Evolutionary conservation across 2,329 filamentous ascomycete genomes (phyloP).

Genomic region (Karstenula rhodostoma): DNA sequence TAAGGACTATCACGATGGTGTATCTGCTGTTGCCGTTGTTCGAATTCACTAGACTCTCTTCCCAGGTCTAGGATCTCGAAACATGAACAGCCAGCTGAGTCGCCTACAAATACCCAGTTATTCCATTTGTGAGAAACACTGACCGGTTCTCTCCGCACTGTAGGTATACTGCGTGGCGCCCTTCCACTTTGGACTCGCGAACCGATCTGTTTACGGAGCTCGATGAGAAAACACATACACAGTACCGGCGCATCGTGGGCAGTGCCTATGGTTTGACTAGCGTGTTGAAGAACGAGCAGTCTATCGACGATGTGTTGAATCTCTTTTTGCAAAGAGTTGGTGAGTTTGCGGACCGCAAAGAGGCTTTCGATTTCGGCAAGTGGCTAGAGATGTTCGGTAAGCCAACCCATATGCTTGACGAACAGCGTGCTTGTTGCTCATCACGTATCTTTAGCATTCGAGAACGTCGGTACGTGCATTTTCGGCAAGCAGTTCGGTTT

Average conservation of each 20-base stretch:
- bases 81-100: no score
- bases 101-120: no score
- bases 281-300: conserved; percentile 25
- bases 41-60: no score
- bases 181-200: conserved; percentile 14
- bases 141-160: no score
- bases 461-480: not conserved
- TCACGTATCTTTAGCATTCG: not conserved
- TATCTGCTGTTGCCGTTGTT: no score
- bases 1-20: no score
- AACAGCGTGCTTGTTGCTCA: not conserved
- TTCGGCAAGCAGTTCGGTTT: conserved; percentile 29
- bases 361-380: conserved; percentile 25
- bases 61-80: no score
- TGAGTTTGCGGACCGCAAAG: conserved; percentile 21
- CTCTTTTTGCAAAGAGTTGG: conserved; percentile 25
- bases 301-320: conserved; percentile 21
- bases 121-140: no score
- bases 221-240: conserved; percentile 22
- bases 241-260: conserved; percentile 20
- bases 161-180: conserved; percentile 24
- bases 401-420: not conserved
- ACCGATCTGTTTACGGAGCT: conserved; percentile 24
- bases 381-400: conserved; percentile 41
- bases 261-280: conserved; percentile 22